These are phyloP conservation scores for Boletus rubescentipes DNA, from an alignment of 768 basidiomycete species.

Conservation along the genomic window DNA sequence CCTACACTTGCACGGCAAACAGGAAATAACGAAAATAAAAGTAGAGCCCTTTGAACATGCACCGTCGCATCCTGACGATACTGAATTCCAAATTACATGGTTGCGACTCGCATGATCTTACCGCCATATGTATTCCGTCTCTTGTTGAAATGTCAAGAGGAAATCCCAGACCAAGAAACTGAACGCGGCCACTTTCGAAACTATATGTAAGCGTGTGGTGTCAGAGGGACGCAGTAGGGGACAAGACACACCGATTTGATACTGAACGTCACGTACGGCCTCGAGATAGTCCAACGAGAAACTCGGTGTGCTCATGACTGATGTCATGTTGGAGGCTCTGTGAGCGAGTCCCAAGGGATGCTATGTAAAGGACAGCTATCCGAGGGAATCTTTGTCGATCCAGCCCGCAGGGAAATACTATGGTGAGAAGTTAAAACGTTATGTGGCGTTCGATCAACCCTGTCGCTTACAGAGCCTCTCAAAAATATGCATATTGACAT, in stretches of 20 bases:
- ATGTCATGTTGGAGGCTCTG: conserved; percentile 2
- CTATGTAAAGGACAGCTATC: too few relatives aligned
- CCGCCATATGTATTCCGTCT: conserved; percentile 33
- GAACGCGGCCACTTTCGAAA: conserved; percentile 23
- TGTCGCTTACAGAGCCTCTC: too few relatives aligned
- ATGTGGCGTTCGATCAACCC: not conserved
- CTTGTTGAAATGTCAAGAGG: conserved; percentile 24
- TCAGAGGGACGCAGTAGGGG: not conserved
- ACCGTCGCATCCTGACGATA: conserved; percentile 10
- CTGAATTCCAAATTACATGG: not conserved
- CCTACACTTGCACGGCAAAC: conserved; percentile 13
- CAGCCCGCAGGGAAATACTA: too few relatives aligned
- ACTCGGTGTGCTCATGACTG: not conserved
- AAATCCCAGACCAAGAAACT: conserved; percentile 30
- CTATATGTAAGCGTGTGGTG: not conserved
- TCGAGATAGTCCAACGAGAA: conserved; percentile 6
- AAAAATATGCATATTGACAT: too few relatives aligned
- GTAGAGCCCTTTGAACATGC: conserved; percentile 14
- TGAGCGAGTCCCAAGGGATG: not conserved
- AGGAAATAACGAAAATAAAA: conserved; percentile 21
- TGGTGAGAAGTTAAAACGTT: not conserved
- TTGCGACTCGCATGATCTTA: conserved; percentile 6
- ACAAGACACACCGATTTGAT: conserved; percentile 10
- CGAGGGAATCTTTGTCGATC: not conserved
- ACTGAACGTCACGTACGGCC: conserved; percentile 5